These are phyloP conservation scores for Penicillium crustosum DNA, from an alignment of 2,329 filamentous ascomycete genomes.

Conservation along the genomic window DNA sequence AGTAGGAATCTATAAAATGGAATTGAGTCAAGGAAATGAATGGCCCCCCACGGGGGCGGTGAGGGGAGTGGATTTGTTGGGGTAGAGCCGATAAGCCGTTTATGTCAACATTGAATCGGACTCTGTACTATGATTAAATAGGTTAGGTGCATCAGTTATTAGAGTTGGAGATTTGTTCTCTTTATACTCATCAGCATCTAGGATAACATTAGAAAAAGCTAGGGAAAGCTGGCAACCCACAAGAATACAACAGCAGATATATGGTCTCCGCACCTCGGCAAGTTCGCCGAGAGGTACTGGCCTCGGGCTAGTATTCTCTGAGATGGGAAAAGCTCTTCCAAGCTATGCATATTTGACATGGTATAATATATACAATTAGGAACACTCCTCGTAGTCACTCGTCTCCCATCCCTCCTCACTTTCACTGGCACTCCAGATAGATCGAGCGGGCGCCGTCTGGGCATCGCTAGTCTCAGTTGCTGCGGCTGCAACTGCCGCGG, in stretches of 20 bases:
- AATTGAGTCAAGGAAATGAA: slow-evolving; percentile 11
- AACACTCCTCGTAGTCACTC: slow-evolving; percentile 23
- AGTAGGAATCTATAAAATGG: slow-evolving; percentile 1
- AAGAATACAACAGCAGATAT: neutral
- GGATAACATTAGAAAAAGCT: neutral
- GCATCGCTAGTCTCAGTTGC: slow-evolving; percentile 8
- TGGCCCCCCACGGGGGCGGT: slow-evolving; percentile 17
- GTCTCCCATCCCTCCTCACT: slow-evolving; percentile 40
- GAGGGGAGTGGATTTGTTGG: slow-evolving; percentile 14
- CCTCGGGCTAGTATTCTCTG: neutral
- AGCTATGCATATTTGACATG: neutral
- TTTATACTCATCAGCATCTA: neutral
- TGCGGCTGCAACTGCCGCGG: slow-evolving; percentile 9
- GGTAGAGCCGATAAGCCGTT: slow-evolving; percentile 1
- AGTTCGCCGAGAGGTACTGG: neutral
- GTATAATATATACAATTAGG: slow-evolving; percentile 2
- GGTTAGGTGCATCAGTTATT: neutral
- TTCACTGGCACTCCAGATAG: slow-evolving; percentile 39
- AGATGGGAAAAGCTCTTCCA: neutral
- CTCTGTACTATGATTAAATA: neutral
- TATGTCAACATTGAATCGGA: neutral
- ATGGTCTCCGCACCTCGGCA: slow-evolving; percentile 9
- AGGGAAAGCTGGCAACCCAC: neutral
- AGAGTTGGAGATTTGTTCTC: neutral
- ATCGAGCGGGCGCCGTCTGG: slow-evolving; percentile 12